Conservation (phyloP, 1,284 basidiomycete genomes). For the Pseudozyma hubeiensis region DNA sequence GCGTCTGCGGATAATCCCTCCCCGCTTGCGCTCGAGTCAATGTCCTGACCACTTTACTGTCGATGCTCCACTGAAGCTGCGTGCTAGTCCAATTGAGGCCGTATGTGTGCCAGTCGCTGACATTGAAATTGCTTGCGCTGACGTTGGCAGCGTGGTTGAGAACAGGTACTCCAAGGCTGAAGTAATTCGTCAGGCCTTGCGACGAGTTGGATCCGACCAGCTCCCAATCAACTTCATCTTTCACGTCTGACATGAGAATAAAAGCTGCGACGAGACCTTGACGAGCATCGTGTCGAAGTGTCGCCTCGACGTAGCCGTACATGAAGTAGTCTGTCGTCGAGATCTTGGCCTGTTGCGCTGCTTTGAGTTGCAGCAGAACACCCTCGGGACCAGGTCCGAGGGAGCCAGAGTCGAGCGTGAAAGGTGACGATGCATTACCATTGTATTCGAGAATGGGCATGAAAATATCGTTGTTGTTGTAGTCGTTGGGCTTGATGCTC, state of each 20-base stretch:
- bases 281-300: slow-evolving; percentile 53
- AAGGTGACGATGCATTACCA: slow-evolving; percentile 52
- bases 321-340: slow-evolving; percentile 63
- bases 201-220: slow-evolving; percentile 44
- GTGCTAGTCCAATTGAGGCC: slow-evolving; percentile 59
- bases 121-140: slow-evolving; percentile 18
- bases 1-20: slow-evolving; percentile 53
- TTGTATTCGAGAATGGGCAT: slow-evolving; percentile 59
- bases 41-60: slow-evolving; percentile 52
- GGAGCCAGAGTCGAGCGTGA: slow-evolving; percentile 61
- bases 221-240: slow-evolving; percentile 62
- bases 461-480: slow-evolving; percentile 55
- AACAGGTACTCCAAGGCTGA: slow-evolving; percentile 28
- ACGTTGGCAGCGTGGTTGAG: slow-evolving; percentile 20
- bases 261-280: slow-evolving; percentile 61
- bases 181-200: slow-evolving; percentile 53
- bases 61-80: slow-evolving; percentile 57
- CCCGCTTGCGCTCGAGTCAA: slow-evolving; percentile 39
- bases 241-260: slow-evolving; percentile 54
- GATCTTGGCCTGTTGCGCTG: slow-evolving; percentile 50
- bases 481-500: slow-evolving; percentile 42
- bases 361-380: slow-evolving; percentile 58
- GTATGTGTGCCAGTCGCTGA: slow-evolving; percentile 58
- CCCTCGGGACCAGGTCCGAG: slow-evolving; percentile 60
- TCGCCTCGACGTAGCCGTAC: slow-evolving; percentile 58